Base-by-base conservation (phyloP, 768 basidiomycete species). In the Butyriboletus loyo region DNA sequence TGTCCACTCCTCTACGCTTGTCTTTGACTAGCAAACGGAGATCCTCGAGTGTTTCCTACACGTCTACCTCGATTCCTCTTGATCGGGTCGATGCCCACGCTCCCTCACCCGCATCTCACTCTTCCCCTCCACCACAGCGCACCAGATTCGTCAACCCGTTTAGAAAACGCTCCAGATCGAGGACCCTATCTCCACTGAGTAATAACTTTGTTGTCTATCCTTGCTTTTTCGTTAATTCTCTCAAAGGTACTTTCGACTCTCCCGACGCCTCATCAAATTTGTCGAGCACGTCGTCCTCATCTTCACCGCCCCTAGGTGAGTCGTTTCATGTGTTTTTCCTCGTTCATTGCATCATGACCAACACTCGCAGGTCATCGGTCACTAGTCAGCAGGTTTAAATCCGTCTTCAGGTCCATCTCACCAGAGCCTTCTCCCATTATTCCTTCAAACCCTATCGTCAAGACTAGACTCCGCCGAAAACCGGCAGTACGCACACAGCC, bases 401-500 rank as follows among this genome's bases (percentile, higher is more conserved):
- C 67, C 32, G 47, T 65, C 17, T 62, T 67, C 28, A 65, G 56
- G 44, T 35, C 59, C 19, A 14, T 46, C 1, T 46, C 51, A 5
- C 41, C 57, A 24, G 56, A 54, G 2, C 46, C 59, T 17, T 49
- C 56, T 19, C 48, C 47, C 0, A 34, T 28, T 5, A 14, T 42
- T 31, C 50, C 36, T 17, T 40, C 60, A 8, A 55, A 56, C 11
- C 37, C 57, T 6, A 21, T 47, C 38, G 13, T 58, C 21, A 58
- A 67, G 28, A 31, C 54, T 9, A 63, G 50, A 34, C 57, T 62
- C 30, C 57, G 62, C 17, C 52, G 55, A 46, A 70, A 63, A 38
- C 62, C 66, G 4, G 60, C 60, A 5, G 51, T 62, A 32, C 72
- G 72, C 17, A 73, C 73, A 11, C 72, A 73, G 17, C 72, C 73